Evolutionary conservation across 805 yeast species (phyloP).

Genomic region (Debaryomyces prosopidis): DNA sequence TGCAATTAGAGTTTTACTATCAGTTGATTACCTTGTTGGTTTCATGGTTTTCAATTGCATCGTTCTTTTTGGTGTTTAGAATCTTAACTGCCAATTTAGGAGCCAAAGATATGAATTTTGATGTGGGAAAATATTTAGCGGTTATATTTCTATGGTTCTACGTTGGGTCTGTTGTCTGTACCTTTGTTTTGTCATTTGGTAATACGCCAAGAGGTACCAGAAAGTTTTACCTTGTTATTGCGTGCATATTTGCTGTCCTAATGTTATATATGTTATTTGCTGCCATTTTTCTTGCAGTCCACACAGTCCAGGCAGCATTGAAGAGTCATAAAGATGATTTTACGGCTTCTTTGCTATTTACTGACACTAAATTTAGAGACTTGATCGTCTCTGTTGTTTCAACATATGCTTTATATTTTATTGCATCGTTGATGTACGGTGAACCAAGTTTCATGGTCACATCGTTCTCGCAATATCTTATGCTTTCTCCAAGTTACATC

Average conservation of each 20-base stretch:
- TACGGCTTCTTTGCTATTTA: constrained; percentile 48
- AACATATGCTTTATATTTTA: constrained; percentile 77
- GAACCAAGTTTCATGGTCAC: constrained; percentile 95
- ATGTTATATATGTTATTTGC: constrained; percentile 92
- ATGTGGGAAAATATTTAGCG: constrained; percentile 75
- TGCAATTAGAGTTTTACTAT: constrained; percentile 86
- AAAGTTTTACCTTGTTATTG: constrained; percentile 71
- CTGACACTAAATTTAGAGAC: constrained; percentile 77
- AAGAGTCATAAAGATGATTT: constrained; percentile 44
- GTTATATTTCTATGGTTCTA: constrained; percentile 85
- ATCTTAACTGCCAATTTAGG: constrained; percentile 82
- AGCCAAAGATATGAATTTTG: constrained; percentile 56
- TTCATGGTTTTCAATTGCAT: constrained; percentile 91
- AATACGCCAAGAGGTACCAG: constrained; percentile 92
- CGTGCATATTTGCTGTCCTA: constrained; percentile 77
- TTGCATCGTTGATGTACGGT: constrained; percentile 77
- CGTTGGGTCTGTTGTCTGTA: constrained; percentile 74
- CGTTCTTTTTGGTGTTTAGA: constrained; percentile 86
- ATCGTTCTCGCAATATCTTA: constrained; percentile 77
- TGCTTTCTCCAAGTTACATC: constrained; percentile 85
- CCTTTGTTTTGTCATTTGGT: constrained; percentile 89
- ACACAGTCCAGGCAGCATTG: constrained; percentile 61
- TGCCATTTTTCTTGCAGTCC: constrained; percentile 75
- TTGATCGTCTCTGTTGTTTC: constrained; percentile 82
- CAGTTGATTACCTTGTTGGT: constrained; percentile 73